These are phyloP conservation scores for Lasiosphaeria miniovina DNA, from an alignment of 495 filamentous ascomycete genomes.

Conservation along the genomic window DNA sequence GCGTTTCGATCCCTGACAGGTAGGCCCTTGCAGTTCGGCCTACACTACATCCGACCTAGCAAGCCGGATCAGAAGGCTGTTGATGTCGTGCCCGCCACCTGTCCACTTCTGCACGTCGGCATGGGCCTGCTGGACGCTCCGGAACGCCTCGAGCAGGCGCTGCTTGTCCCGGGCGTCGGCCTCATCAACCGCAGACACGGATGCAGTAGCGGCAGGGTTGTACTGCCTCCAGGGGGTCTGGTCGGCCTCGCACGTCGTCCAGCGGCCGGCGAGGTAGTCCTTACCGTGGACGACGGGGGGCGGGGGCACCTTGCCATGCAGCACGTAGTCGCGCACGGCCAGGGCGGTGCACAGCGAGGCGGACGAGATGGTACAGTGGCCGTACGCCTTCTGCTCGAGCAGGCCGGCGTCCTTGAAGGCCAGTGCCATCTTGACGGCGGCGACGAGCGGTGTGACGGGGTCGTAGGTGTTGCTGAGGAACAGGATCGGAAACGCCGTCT, in stretches of 20 bases:
- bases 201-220: not conserved
- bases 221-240: constrained; percentile 31
- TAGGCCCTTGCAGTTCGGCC: no score
- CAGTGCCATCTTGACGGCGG: constrained; percentile 51
- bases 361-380: constrained; percentile 43
- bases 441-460: constrained; percentile 55
- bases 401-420: constrained; percentile 46
- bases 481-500: constrained; percentile 56
- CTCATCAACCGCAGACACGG: no score
- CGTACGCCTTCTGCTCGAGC: constrained; percentile 42
- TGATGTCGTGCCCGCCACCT: no score
- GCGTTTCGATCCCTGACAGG: no score
- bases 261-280: constrained; percentile 30
- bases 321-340: constrained; percentile 38
- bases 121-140: no score
- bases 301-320: constrained; percentile 40
- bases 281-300: constrained; percentile 28
- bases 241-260: constrained; percentile 38
- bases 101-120: no score
- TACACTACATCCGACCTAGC: no score
- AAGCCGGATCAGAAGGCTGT: no score
- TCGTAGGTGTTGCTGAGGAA: constrained; percentile 59
- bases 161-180: no score
- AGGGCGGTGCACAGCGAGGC: constrained; percentile 39
- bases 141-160: no score